These are phyloP conservation scores for Avena sativa DNA, from an alignment of 176 grass and related monocot species.

Conservation along the genomic window DNA sequence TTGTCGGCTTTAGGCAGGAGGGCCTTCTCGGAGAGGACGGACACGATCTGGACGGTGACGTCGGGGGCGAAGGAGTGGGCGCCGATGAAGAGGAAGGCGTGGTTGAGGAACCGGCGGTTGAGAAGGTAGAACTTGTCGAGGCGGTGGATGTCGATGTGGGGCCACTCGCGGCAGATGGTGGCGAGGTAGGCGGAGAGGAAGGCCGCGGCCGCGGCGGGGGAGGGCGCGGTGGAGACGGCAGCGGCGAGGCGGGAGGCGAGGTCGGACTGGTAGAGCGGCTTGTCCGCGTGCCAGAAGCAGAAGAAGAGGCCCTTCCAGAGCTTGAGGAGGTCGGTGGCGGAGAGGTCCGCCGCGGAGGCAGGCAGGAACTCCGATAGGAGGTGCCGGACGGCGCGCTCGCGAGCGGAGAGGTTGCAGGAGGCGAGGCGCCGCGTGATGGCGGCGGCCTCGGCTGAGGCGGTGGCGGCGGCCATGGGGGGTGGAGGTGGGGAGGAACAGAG, in stretches of 20 bases:
- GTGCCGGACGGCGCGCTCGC: constrained; percentile 63
- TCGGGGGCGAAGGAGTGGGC: constrained; percentile 53
- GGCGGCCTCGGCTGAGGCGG: constrained; percentile 44
- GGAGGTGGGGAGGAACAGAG: background rate
- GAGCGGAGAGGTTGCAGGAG: constrained; percentile 53
- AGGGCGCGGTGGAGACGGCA: constrained; percentile 50
- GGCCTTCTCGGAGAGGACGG: constrained; percentile 56
- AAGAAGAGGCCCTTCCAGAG: constrained; percentile 99
- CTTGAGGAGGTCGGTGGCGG: constrained; percentile 67
- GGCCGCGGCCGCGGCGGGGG: constrained; percentile 43
- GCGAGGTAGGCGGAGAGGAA: constrained; percentile 72
- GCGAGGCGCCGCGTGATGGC: constrained; percentile 78
- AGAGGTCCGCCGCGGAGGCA: constrained; percentile 38
- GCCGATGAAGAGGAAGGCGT: constrained; percentile 69
- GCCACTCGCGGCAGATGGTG: constrained; percentile 92
- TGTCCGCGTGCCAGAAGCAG: constrained; percentile 98
- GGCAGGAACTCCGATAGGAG: constrained; percentile 58
- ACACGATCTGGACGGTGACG: constrained; percentile 43
- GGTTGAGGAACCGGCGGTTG: constrained; percentile 73
- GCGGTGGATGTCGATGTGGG: constrained; percentile 81
- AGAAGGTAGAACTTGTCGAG: constrained; percentile 99
- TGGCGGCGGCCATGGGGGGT: background rate
- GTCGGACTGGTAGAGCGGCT: constrained; percentile 64
- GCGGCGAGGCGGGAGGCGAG: constrained; percentile 76
- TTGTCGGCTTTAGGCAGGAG: constrained; percentile 55